phyloP scores from a whole-genome alignment of 1,284 basidiomycete species.

The Heterobasidion irregulare region DNA sequence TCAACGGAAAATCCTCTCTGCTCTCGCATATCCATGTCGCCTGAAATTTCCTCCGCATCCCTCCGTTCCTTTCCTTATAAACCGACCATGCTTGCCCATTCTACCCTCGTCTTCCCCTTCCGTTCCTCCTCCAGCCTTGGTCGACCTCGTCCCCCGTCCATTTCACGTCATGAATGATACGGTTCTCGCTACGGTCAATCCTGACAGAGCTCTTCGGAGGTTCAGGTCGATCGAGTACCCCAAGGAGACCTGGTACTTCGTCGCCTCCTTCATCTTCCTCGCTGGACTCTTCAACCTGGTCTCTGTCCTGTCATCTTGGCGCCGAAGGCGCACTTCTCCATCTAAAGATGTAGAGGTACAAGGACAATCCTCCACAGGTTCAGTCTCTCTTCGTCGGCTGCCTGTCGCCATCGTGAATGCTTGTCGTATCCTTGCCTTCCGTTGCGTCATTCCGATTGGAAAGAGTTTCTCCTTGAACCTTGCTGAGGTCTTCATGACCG shows the following conservation, averaged over 20 bases:
- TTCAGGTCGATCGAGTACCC: slow-evolving; percentile 22
- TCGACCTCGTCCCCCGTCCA: not conserved
- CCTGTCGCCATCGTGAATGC: slow-evolving; percentile 31
- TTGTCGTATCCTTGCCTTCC: slow-evolving; percentile 40
- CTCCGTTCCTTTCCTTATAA: too few relatives aligned
- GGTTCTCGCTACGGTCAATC: not conserved
- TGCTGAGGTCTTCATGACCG: slow-evolving; percentile 36
- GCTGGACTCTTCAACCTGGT: slow-evolving; percentile 29
- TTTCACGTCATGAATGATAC: not conserved
- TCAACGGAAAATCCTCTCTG: too few relatives aligned
- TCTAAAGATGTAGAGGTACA: not conserved
- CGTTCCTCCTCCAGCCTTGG: not conserved
- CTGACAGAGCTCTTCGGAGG: slow-evolving; percentile 8
- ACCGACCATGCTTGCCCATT: too few relatives aligned
- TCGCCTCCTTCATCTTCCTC: slow-evolving; percentile 32
- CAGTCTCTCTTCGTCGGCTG: slow-evolving; percentile 21
- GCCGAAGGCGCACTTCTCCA: slow-evolving; percentile 13
- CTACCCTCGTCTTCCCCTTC: not conserved
- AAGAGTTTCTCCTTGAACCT: slow-evolving; percentile 35
- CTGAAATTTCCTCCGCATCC: too few relatives aligned
- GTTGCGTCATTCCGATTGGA: slow-evolving; percentile 36
- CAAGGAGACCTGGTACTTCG: slow-evolving; percentile 33
- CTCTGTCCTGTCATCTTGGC: slow-evolving; percentile 14
- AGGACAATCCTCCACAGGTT: not conserved
- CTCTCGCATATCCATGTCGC: too few relatives aligned